Percentiles rank a stretch among this genome's conserved stretches.
Conservation (phyloP, 495 filamentous ascomycete species). For the Penicillium steckii region DNA sequence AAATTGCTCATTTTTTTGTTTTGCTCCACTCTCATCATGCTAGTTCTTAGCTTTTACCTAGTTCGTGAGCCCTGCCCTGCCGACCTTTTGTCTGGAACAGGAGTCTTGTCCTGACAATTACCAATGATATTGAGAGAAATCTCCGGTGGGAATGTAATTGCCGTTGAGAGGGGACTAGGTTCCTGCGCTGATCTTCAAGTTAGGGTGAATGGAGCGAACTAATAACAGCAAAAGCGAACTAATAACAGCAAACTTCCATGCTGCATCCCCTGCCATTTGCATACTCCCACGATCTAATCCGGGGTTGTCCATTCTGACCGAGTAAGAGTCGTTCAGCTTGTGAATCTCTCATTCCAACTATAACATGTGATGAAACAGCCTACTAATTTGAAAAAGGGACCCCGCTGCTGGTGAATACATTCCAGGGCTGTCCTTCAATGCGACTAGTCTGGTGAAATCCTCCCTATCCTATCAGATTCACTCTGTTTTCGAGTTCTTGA, state of each 20-base stretch:
- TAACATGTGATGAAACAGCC: not conserved
- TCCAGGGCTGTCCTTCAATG: not conserved
- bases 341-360: not conserved
- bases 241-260: not conserved
- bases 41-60: not conserved
- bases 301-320: not conserved
- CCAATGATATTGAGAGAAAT: not conserved
- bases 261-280: not conserved
- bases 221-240: not conserved
- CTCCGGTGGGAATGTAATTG: not conserved
- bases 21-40: not conserved
- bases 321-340: not conserved
- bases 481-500: not conserved
- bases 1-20: not conserved
- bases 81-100: not conserved
- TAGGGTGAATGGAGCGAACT: not conserved
- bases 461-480: not conserved
- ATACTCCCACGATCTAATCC: not conserved
- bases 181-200: not conserved
- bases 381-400: not conserved
- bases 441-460: not conserved
- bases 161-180: not conserved
- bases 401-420: not conserved
- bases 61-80: not conserved
- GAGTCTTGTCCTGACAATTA: not conserved